A percentile compares a stretch with the other conserved stretches of the same genome.
phyloP scores from a whole-genome alignment of 768 basidiomycete species.

The Trametes punicea region DNA sequence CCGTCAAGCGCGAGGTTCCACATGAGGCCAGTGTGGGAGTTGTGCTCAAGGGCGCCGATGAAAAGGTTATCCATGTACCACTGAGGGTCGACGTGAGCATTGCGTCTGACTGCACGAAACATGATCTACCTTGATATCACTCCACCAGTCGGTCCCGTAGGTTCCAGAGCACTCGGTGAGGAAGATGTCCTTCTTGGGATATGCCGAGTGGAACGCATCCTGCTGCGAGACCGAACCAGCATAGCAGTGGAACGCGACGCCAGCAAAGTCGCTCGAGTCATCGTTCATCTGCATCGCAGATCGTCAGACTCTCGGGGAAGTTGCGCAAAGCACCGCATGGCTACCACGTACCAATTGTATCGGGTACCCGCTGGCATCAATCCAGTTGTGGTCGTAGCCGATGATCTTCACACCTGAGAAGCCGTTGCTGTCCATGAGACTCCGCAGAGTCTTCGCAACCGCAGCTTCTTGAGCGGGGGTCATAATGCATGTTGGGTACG shows the following conservation, averaged over 20 bases:
- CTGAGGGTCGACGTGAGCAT: conserved; percentile 30
- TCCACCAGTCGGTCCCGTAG: conserved; percentile 73
- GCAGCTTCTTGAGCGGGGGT: conserved; percentile 53
- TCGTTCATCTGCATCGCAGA: conserved; percentile 46
- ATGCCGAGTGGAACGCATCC: conserved; percentile 51
- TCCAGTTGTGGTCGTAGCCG: conserved; percentile 77
- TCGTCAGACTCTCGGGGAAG: not conserved
- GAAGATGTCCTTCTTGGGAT: conserved; percentile 55
- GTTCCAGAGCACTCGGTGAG: conserved; percentile 65
- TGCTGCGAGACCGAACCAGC: conserved; percentile 52
- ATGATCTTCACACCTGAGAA: conserved; percentile 58
- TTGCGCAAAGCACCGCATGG: not conserved
- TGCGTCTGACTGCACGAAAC: not conserved
- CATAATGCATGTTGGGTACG: conserved; percentile 65
- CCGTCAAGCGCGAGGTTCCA: conserved; percentile 73
- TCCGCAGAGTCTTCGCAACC: conserved; percentile 53
- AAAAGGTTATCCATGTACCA: conserved; percentile 69
- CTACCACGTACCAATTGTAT: conserved; percentile 42
- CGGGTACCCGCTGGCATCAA: conserved; percentile 59
- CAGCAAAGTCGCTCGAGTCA: conserved; percentile 52
- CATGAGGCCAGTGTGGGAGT: conserved; percentile 53
- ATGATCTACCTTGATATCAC: conserved; percentile 61
- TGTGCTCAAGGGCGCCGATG: conserved; percentile 41
- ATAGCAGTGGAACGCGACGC: conserved; percentile 75
- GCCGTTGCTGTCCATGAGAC: conserved; percentile 59